Conservation (phyloP, 208 protist species). For the Leptomonas pyrrhocoris region DNA sequence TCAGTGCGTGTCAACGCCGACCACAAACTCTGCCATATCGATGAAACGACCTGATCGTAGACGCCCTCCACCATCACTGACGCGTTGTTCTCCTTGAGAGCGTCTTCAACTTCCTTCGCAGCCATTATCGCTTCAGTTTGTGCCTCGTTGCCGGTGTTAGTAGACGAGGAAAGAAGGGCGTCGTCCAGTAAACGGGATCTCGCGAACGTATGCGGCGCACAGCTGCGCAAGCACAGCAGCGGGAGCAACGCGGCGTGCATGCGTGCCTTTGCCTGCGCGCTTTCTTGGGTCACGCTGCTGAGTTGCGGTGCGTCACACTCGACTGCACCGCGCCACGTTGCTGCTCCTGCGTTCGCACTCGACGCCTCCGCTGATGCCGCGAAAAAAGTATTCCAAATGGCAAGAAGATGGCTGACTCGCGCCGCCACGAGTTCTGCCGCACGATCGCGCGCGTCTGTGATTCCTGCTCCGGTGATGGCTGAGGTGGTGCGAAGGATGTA, state of each 20-base stretch:
- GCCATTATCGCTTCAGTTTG: not conserved
- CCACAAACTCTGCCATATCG: conserved; percentile 33
- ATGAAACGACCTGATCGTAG: not conserved
- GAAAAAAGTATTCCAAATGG: conserved; percentile 31
- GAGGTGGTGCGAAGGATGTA: conserved; percentile 22
- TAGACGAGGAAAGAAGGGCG: not conserved
- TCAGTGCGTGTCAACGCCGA: conserved; percentile 5
- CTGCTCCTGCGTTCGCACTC: not conserved
- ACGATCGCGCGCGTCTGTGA: not conserved
- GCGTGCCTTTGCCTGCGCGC: not conserved
- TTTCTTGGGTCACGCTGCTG: not conserved
- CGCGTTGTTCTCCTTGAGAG: no score
- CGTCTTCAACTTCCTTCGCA: not conserved
- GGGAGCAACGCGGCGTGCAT: conserved; percentile 50
- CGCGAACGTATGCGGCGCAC: conserved; percentile 17
- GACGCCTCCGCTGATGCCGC: not conserved
- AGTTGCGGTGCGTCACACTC: not conserved
- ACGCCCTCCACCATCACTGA: not conserved
- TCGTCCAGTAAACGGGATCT: no score
- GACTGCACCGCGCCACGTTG: not conserved
- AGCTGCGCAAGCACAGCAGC: conserved; percentile 62
- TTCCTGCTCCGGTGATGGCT: not conserved
- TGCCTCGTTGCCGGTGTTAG: no score
- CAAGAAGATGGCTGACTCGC: conserved; percentile 15
- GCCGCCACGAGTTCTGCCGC: not conserved